Evolutionary conservation across 2,329 filamentous ascomycete genomes (phyloP).

Genomic region (Penicillium olsonii): DNA sequence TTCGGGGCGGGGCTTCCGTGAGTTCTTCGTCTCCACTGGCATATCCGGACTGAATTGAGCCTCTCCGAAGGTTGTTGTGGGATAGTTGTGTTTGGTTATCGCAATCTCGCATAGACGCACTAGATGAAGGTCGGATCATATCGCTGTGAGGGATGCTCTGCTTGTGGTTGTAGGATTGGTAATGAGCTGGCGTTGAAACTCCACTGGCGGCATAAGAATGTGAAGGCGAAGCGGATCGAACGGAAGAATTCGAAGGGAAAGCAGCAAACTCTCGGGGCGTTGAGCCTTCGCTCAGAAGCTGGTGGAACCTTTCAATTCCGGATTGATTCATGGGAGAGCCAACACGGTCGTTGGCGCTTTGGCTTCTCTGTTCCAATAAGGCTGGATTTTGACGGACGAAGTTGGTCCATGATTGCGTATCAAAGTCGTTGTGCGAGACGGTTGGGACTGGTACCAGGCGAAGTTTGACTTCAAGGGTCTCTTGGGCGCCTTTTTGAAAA

Average conservation of each 20-base stretch:
- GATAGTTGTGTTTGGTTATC: conserved; percentile 32
- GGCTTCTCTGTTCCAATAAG: conserved; percentile 31
- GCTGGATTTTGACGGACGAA: conserved; percentile 72
- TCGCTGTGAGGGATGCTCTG: conserved; percentile 38
- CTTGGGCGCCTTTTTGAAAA: conserved; percentile 75
- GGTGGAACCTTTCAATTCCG: conserved; percentile 48
- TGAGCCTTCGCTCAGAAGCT: conserved; percentile 46
- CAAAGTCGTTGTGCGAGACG: conserved; percentile 62
- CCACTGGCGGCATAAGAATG: conserved; percentile 41
- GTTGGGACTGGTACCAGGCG: conserved; percentile 78
- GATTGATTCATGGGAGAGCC: conserved; percentile 42
- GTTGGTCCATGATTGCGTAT: conserved; percentile 75
- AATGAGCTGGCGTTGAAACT: conserved; percentile 35
- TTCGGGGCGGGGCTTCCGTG: conserved; percentile 63
- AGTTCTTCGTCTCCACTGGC: conserved; percentile 73
- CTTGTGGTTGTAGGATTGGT: conserved; percentile 26
- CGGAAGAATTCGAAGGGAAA: conserved; percentile 30
- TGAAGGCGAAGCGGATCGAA: conserved; percentile 41
- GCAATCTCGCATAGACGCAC: conserved; percentile 54
- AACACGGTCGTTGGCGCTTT: conserved; percentile 24
- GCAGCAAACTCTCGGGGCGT: conserved; percentile 43
- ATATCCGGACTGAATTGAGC: conserved; percentile 58
- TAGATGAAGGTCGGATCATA: conserved; percentile 61
- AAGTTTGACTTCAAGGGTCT: conserved; percentile 91
- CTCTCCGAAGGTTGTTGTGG: conserved; percentile 30